phyloP scores from a whole-genome alignment of 2,329 filamentous ascomycete genomes.

The Ophiocordyceps camponoti-leonardi region DNA sequence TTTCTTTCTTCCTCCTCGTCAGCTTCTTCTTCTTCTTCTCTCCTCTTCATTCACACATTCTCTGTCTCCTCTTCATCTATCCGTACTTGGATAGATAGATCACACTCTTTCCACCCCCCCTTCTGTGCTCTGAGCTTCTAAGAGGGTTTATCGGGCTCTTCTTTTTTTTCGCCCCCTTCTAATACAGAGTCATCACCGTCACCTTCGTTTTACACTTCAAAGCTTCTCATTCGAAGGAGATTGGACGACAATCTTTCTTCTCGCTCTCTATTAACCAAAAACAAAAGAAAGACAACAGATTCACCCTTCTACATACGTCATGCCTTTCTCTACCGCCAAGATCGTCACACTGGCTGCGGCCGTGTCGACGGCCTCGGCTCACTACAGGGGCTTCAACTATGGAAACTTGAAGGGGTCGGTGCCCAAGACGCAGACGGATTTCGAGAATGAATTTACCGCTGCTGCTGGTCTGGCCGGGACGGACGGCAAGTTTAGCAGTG shows the following conservation, averaged over 20 bases:
- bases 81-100: too few relatives aligned
- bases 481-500: conserved; percentile 44
- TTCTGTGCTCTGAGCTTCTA: too few relatives aligned
- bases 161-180: too few relatives aligned
- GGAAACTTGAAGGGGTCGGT: conserved; percentile 43
- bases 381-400: conserved; percentile 56
- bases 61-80: too few relatives aligned
- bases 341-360: conserved; percentile 18
- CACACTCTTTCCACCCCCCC: too few relatives aligned
- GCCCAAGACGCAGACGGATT: conserved; percentile 44
- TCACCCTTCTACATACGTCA: conserved; percentile 5
- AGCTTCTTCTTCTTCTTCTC: too few relatives aligned
- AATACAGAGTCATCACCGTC: too few relatives aligned
- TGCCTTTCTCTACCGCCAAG: conserved; percentile 13
- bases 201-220: too few relatives aligned
- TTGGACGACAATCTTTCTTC: too few relatives aligned
- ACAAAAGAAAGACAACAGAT: too few relatives aligned
- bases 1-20: not conserved
- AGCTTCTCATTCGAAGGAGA: not conserved
- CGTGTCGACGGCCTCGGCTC: conserved; percentile 17
- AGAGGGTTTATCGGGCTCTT: too few relatives aligned
- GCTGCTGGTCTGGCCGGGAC: conserved; percentile 48
- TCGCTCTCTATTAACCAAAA: not conserved
- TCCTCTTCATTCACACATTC: too few relatives aligned
- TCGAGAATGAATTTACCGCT: conserved; percentile 51